Evolutionary conservation across 495 filamentous ascomycete genomes (phyloP), one percentile per base, ranked within the genome.

Genomic region (Talaromyces trachyspermus): DNA sequence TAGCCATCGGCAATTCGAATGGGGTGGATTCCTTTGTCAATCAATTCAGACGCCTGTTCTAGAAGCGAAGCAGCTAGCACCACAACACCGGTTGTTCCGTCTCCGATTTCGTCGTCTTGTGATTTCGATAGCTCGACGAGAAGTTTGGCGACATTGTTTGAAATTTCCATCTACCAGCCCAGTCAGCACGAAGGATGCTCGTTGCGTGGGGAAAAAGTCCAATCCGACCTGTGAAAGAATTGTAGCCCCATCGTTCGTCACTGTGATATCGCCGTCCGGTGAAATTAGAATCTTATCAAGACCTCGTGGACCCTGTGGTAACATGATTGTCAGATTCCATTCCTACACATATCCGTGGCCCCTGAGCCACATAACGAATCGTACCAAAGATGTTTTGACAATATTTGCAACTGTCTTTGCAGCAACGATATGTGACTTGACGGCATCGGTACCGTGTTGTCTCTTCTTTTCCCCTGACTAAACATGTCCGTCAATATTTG

Each of bases 201-300:
- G n/a, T n/a, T 20, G 43, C 12, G 18, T 25, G 47, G 35, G 41
- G 26, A 15, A 18, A 25, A 10, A 24, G 11, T 51, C 27, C 27
- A 38, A 37, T 55, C 70, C 56, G 65, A 81, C 80, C 70, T 96
- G 92, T 52, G 83, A 78, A 49, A 99, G 72, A 54, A 99, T 99
- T 5, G 92, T 99, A 46, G 92, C 92, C 58, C 92, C 92, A 75
- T 99, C 92, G 63, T 99, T 99, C 49, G 92, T 99, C 38, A 99
- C 90, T 33, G 92, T 99, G 64, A 99, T 99, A 68, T 97, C 92
- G 61, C 92, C 92, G 65, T 99, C 92, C 24, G 92, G 88, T 36
- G 92, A 99, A 57, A 99, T 99, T 54, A 99, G 75, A 59, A 99
- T 99, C 73, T 99, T 99, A 74, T 99, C 92, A 56, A 99, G 81